Base-by-base conservation (phyloP, 805 yeast species). In the Ascoidea rubescens region DNA sequence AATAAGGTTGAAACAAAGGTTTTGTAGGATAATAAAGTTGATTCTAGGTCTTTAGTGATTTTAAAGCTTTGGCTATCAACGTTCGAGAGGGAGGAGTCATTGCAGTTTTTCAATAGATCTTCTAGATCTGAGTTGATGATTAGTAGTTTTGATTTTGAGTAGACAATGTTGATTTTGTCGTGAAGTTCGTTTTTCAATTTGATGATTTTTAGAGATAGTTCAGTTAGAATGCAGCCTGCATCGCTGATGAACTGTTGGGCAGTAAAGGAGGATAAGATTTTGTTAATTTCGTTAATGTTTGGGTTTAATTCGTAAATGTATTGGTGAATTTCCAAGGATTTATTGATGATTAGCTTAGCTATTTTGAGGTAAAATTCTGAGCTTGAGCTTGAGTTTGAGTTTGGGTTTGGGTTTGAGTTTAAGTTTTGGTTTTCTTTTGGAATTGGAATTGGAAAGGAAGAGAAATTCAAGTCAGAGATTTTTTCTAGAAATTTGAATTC, bases 101-200 rank as follows among this genome's bases (percentile, higher is more conserved):
- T 48, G 28, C 50, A 55, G 17, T 55, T 55, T 14, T 32, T 8
- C 3, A 67, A 57, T 50, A 64, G 54, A 8, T 60, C 57, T 56
- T 79, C 82, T 47, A 79, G 61, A 51, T 77, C 80, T 16, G 71
- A 67, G 5, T 82, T 83, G 45, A 79, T 79, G 21, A 71, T 66
- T 46, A 79, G 78, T 52, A 79, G 65, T 56, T 72, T 75, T 16
- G 83, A 80, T 57, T 78, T 75, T 58, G 77, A 76, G 60, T 79
- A 79, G 12, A 77, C 70, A 16, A 78, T 71, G 1, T 78, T 72
- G 31, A 79, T 65, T 53, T 71, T 67, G 53, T 77, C 79, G 7
- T 70, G 67, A 16, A 78, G 62, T 47, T 65, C 67, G 54, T 71
- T 72, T 55, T 75, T 75, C 48, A 78, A 59, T 60, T 71, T 72